Evolutionary conservation across 805 yeast species (phyloP), one percentile per base, ranked within the genome.

Genomic region (Debaryomyces prosopidis): DNA sequence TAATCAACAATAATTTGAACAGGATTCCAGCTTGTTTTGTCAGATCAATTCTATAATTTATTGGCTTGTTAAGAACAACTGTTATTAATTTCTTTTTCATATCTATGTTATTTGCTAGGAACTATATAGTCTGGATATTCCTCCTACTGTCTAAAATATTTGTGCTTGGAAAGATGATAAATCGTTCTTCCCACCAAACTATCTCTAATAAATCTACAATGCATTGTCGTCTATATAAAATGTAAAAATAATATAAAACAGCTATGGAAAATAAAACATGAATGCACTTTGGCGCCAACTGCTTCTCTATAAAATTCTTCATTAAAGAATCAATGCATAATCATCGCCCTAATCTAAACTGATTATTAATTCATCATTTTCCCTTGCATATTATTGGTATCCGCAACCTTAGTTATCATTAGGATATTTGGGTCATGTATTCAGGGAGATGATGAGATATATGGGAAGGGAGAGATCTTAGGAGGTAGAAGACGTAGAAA

Each of bases 101-200:
- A 52, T 10, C 19, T 39, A n/a, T 57, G 51, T 40, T 66, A 69
- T 43, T 60, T 66, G 14, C 60, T 65, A 3, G 72, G 71, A 3
- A 66, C 47, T 5, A 63, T 52, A 46, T 62, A 68, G 27, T 54
- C 66, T 9, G 55, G 46, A 4, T 36, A 34, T 30, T 69, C 73
- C 47, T 69, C 73, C 27, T 54, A 49, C 35, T 63, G 51, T 3
- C 35, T 44, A 33, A 61, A 54, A 18, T 49, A 19, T 39, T 55
- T 66, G 40, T 60, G 62, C 12, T 53, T 46, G 9, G 69, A 59
- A n/a, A 65, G 35, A 26, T 57, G 61, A 45, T 68, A 63, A 16
- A 57, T 44, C 10, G 57, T 10, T 33, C 68, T 54, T 23, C 72
- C 73, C 49, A 53, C 52, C 36, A 66, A 66, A 40, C 65, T 57